Evolutionary conservation across 2,329 filamentous ascomycete genomes (phyloP).

Genomic region (Verticillium alfalfae): DNA sequence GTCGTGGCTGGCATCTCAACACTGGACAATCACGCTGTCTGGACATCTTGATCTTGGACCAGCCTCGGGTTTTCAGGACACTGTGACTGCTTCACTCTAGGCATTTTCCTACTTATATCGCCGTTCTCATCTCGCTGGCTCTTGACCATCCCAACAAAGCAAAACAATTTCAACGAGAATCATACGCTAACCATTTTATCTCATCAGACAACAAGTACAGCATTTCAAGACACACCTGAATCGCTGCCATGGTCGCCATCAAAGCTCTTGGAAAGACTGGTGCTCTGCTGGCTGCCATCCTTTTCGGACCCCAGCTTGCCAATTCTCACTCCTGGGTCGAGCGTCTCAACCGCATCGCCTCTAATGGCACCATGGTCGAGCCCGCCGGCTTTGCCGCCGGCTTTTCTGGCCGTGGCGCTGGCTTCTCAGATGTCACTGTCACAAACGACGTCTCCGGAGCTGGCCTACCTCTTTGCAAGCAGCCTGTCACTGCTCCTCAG

Average conservation of each 20-base stretch:
- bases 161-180: neutral
- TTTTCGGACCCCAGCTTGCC: slow-evolving; percentile 14
- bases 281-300: slow-evolving; percentile 24
- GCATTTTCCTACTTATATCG: neutral
- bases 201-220: neutral
- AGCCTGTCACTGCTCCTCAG: neutral
- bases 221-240: neutral
- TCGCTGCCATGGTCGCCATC: slow-evolving; percentile 3
- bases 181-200: neutral
- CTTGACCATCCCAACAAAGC: neutral
- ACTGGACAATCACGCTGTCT: neutral
- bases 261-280: slow-evolving; percentile 10
- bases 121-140: neutral
- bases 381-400: slow-evolving; percentile 70
- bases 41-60: neutral
- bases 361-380: slow-evolving; percentile 69
- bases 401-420: slow-evolving; percentile 53
- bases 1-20: neutral
- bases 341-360: slow-evolving; percentile 62
- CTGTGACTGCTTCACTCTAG: neutral
- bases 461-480: neutral
- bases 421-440: slow-evolving; percentile 53
- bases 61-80: neutral
- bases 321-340: slow-evolving; percentile 80
- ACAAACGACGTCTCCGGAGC: slow-evolving; percentile 58